Evolutionary conservation across 1,284 basidiomycete genomes (phyloP), one percentile per base, ranked within the genome.

Genomic region (Microbotryum lychnidis-dioicae): DNA sequence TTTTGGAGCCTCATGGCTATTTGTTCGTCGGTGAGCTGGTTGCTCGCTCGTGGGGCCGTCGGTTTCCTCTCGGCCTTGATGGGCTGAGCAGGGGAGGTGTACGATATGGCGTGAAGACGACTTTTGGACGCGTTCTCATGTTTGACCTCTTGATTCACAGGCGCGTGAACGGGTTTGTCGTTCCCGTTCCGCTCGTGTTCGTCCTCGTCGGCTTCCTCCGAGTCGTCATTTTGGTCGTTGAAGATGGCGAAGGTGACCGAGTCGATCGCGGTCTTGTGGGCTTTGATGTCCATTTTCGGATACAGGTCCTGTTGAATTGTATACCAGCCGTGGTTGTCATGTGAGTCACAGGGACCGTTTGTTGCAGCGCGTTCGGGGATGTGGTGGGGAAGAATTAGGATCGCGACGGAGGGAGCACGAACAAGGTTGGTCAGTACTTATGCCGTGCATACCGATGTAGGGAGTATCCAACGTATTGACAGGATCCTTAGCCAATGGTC

Each of bases 191-290:
- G 16, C 9, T 18, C 4, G 2, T 21, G 25, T 45, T 55, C 27
- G 25, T 31, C 20, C 23, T 42, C 49, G n/a, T 51, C 25, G 18
- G 10, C 27, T 31, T 31, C 37, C 16, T 42, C 37, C 4, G 54
- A 37, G 18, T 44, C 46, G 29, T 44, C 6, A 33, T 56, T 56
- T 56, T 47, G n/a, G 27, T 47, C 29, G 37, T 44, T 29, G 37
- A 61, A 66, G 52, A 62, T 48, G 6, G 54, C 29, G 9, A 47
- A 37, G 18, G 60, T 66, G 37, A 66, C 23, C 21, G 21, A 49
- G 37, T 66, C 65, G 21, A 66, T 63, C 44, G 29, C 60, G 10
- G 33, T 48, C 52, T 66, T 66, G 60, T 66, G 37, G 0, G 33
- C 23, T 50, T 59, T 57, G 60, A 66, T 53, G n/a, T 66, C 65